Conservation (phyloP, 2,329 filamentous ascomycete species). For the Colletotrichum ledebouriae region DNA sequence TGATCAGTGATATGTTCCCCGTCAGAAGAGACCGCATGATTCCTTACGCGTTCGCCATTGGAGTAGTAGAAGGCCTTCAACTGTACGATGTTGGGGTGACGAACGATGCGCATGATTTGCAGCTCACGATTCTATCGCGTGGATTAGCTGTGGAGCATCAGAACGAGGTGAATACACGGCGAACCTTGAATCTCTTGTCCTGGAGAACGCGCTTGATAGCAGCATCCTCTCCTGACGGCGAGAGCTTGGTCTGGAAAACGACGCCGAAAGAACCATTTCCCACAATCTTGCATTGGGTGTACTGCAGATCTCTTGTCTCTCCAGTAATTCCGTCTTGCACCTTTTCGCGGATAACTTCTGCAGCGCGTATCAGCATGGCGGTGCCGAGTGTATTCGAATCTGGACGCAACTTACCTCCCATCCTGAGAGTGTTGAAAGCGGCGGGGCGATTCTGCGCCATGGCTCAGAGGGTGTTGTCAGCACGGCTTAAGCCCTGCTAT, state of each 20-base stretch:
- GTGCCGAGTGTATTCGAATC: conserved; percentile 35
- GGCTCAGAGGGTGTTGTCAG: conserved; percentile 42
- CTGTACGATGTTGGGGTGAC: conserved; percentile 98
- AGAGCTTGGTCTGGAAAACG: conserved; percentile 98
- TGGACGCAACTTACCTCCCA: conserved; percentile 84
- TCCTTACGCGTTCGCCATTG: conserved; percentile 91
- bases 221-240: conserved; percentile 97
- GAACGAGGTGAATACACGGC: conserved; percentile 28
- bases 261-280: conserved; percentile 99
- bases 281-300: conserved; percentile 99
- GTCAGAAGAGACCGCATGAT: too few relatives aligned
- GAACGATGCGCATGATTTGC: conserved; percentile 99
- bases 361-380: conserved; percentile 31
- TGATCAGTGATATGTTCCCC: conserved; percentile 1
- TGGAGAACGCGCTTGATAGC: conserved; percentile 99
- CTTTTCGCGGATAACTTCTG: conserved; percentile 98
- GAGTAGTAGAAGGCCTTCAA: conserved; percentile 99
- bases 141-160: conserved; percentile 21
- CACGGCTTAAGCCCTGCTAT: conserved; percentile 42
- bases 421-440: conserved; percentile 88
- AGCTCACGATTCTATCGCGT: conserved; percentile 89
- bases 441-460: conserved; percentile 95
- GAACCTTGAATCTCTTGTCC: conserved; percentile 99
- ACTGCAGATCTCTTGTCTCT: conserved; percentile 96
- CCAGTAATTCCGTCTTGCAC: conserved; percentile 98